Percentiles rank a stretch among this genome's conserved stretches.
Evolutionary conservation across 768 basidiomycete species (phyloP).

Genomic region (Termitomyces eurrhizus): DNA sequence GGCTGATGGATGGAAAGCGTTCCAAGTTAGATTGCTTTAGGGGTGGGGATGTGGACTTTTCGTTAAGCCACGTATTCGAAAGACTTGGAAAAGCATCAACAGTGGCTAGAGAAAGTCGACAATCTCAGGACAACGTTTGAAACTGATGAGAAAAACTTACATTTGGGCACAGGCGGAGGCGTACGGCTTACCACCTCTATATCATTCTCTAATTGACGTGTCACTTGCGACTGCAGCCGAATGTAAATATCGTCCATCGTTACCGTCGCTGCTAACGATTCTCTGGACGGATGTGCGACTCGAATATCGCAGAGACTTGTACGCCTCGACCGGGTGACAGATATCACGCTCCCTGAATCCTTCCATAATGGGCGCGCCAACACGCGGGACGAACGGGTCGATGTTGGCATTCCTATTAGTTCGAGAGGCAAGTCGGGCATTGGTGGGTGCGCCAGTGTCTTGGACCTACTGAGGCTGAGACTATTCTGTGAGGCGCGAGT

Average conservation of each 20-base stretch:
- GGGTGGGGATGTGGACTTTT: conserved; percentile 15
- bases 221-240: conserved; percentile 17
- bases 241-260: conserved; percentile 28
- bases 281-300: not conserved
- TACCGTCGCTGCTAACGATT: conserved; percentile 12
- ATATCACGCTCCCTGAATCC: conserved; percentile 4
- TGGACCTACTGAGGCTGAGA: conserved; percentile 49
- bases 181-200: conserved; percentile 31
- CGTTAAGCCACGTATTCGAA: conserved; percentile 49
- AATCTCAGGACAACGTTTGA: not conserved
- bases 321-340: conserved; percentile 14
- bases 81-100: conserved; percentile 20
- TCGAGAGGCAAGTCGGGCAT: conserved; percentile 28
- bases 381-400: conserved; percentile 2
- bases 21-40: conserved; percentile 28
- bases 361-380: conserved; percentile 8
- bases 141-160: not conserved
- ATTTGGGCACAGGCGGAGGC: conserved; percentile 18
- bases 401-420: conserved; percentile 3
- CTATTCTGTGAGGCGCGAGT: conserved; percentile 62
- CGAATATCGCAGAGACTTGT: conserved; percentile 23
- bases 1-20: conserved; percentile 28
- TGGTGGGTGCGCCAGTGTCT: conserved; percentile 22
- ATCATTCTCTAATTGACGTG: conserved; percentile 16
- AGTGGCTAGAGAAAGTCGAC: conserved; percentile 1